Conservation (phyloP, 805 yeast genomes). For the Ogataea nonfermentans region DNA sequence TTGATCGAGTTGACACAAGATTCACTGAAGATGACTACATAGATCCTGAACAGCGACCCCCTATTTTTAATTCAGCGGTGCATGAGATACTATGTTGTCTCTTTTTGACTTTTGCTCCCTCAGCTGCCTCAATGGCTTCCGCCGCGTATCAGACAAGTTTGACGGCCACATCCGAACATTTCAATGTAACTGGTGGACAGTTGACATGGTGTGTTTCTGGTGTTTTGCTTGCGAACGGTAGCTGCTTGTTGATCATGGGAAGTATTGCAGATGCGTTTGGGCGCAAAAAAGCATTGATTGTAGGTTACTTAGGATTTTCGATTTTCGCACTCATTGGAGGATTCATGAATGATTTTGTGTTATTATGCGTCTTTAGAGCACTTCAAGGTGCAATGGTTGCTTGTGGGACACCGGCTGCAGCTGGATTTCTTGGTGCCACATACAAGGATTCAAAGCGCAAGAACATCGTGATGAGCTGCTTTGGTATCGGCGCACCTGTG, state of each 20-base stretch:
- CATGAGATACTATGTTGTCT: constrained; percentile 37
- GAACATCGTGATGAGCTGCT: constrained; percentile 42
- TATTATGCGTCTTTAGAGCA: constrained; percentile 42
- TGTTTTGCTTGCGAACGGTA: constrained; percentile 42
- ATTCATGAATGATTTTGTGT: constrained; percentile 37
- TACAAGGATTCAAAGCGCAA: constrained; percentile 41
- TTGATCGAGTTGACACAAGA: constrained; percentile 1
- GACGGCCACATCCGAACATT: constrained; percentile 35
- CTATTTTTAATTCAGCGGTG: constrained; percentile 30
- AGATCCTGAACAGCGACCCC: constrained; percentile 37
- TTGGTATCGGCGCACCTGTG: constrained; percentile 47
- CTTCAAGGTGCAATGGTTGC: constrained; percentile 44
- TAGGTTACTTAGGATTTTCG: constrained; percentile 35
- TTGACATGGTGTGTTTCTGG: constrained; percentile 45
- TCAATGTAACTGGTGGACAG: constrained; percentile 39
- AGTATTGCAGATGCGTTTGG: constrained; percentile 49
- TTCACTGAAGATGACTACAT: constrained; percentile 1
- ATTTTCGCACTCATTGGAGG: constrained; percentile 36
- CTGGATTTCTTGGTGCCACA: constrained; percentile 43
- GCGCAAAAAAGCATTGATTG: constrained; percentile 39
- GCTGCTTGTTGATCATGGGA: constrained; percentile 43
- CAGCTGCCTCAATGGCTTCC: constrained; percentile 38
- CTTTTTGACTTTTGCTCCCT: constrained; percentile 39
- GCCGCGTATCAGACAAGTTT: constrained; percentile 39
- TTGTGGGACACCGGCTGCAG: constrained; percentile 47